These are phyloP conservation scores for Leccinum sublutescens DNA, from an alignment of 768 basidiomycete genomes.

Conservation along the genomic window DNA sequence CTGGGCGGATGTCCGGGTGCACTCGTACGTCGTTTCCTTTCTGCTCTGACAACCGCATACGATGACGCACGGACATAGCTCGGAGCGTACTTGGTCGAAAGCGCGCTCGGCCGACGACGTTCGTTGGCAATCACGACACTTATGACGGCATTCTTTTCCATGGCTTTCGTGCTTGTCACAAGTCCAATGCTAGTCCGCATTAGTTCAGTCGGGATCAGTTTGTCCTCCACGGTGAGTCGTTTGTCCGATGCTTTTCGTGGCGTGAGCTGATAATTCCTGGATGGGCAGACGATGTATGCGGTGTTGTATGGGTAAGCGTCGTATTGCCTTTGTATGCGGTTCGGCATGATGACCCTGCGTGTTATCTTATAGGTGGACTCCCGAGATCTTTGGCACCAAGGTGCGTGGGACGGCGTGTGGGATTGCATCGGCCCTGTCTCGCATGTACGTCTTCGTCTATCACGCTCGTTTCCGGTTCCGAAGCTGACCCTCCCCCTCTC, in stretches of 20 bases:
- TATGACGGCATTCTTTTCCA: constrained; percentile 70
- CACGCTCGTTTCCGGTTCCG: neutral
- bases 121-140: constrained; percentile 77
- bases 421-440: constrained; percentile 79
- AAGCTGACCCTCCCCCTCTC: neutral
- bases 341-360: neutral
- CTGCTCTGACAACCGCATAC: neutral
- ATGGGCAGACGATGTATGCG: constrained; percentile 73
- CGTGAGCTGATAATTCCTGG: neutral
- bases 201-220: constrained; percentile 73
- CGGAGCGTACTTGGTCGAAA: constrained; percentile 82
- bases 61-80: constrained; percentile 43
- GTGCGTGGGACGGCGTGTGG: constrained; percentile 89
- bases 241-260: neutral
- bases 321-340: neutral
- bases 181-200: constrained; percentile 57
- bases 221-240: constrained; percentile 57
- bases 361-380: constrained; percentile 57
- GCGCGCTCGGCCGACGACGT: constrained; percentile 62
- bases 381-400: constrained; percentile 82
- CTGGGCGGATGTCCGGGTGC: constrained; percentile 84
- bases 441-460: constrained; percentile 55
- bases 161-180: constrained; percentile 61
- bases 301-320: constrained; percentile 63
- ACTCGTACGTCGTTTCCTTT: constrained; percentile 48